Conservation (phyloP, 2,329 filamentous ascomycete species). For the Pseudogymnoascus sp. region DNA sequence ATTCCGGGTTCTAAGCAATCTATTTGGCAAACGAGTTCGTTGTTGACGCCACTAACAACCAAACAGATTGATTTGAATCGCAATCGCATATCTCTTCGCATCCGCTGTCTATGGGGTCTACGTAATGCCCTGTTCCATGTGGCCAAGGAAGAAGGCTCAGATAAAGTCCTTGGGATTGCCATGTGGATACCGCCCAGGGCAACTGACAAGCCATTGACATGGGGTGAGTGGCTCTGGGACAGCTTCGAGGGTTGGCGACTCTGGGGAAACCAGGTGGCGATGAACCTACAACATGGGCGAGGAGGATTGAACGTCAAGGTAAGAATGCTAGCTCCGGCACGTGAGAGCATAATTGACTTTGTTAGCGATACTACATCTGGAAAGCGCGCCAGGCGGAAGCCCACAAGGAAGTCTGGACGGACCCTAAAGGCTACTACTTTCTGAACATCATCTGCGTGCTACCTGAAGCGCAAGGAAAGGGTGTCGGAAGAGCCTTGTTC, state of each 20-base stretch:
- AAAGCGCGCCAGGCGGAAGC: slow-evolving; percentile 57
- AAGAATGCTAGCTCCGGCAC: slow-evolving; percentile 15
- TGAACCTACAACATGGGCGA: slow-evolving; percentile 62
- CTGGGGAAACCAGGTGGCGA: slow-evolving; percentile 56
- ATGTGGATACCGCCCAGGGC: slow-evolving; percentile 62
- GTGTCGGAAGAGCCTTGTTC: slow-evolving; percentile 59
- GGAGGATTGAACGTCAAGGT: slow-evolving; percentile 59
- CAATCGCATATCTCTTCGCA: slow-evolving; percentile 55
- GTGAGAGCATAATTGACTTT: not conserved
- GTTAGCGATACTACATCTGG: slow-evolving; percentile 63
- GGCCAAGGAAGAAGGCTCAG: slow-evolving; percentile 48
- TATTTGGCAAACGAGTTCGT: not conserved
- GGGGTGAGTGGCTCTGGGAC: slow-evolving; percentile 47
- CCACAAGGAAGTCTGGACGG: slow-evolving; percentile 57
- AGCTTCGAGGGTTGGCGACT: slow-evolving; percentile 52
- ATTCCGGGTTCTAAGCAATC: not conserved
- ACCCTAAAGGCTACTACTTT: slow-evolving; percentile 64
- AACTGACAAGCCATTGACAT: slow-evolving; percentile 42
- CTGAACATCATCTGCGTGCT: slow-evolving; percentile 68
- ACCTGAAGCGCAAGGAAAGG: slow-evolving; percentile 57
- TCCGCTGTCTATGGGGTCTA: slow-evolving; percentile 65
- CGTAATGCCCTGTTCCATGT: slow-evolving; percentile 63
- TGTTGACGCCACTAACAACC: not conserved
- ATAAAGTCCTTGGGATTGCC: slow-evolving; percentile 58
- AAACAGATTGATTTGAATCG: slow-evolving; percentile 50